Evolutionary conservation across 202 grass and related monocot species (phyloP), one percentile per base, ranked within the genome.

Genomic region (Digitaria exilis): DNA sequence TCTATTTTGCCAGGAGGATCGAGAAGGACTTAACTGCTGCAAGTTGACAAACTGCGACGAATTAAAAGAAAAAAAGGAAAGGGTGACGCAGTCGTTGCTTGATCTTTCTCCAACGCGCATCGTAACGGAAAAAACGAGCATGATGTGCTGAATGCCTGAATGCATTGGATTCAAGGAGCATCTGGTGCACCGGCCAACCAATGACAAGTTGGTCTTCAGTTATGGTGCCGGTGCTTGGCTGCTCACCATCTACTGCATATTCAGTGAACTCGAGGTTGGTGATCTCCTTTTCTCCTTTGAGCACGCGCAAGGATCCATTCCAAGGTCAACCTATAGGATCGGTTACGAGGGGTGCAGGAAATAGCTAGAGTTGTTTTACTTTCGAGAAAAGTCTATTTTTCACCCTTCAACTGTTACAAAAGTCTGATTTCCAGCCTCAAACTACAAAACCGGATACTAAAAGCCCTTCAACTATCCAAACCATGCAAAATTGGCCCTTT

Each of bases 31-130:
- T 65, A 31, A 60, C 41, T 28, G 62, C 68, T 82, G 58, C 88
- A 82, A 73, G 78, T 73, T 86, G 83, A 85, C 44, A n/a, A 71
- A 41, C 71, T 65, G 82, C 80, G 41, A 29, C 24, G 55, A 61
- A 51, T 12, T n/a, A n/a, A n/a, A 18, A 43, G n/a, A 54, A 51
- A 69, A 7, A 58, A 74, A 4, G 49, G 8, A 2, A 25, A 79
- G 12, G 68, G 3, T 19, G 55, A 84, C n/a, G 80, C 71, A 29
- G 15, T 35, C 7, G 50, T 51, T 74, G 48, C 29, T n/a, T n/a
- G n/a, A n/a, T 74, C 73, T 44, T 51, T 66, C 59, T 43, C 58
- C 73, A 22, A 74, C 73, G 57, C 57, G 28, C 48, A 21, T 68
- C 42, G 2, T 56, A 90, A 83, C 83, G 49, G 73, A 54, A 54